Percentiles rank a stretch among this genome's conserved stretches.
These are phyloP conservation scores for Phalaenopsis hybrid DNA, from an alignment of 116 monocot genomes.

Conservation along the genomic window DNA sequence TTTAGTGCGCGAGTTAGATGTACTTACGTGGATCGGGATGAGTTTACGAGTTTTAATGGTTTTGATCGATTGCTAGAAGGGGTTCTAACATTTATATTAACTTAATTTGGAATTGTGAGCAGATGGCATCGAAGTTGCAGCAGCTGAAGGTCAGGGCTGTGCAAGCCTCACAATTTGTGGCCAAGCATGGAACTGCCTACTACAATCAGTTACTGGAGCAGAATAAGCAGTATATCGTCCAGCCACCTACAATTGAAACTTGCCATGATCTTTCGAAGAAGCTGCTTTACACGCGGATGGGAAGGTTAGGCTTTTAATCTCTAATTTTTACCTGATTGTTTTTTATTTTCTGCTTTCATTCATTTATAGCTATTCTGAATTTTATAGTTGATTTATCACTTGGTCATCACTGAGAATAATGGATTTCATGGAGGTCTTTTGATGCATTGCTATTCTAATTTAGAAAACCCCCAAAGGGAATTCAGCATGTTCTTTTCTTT, in stretches of 20 bases:
- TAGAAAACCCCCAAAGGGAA: too few relatives aligned
- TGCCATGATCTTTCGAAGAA: slow-evolving; percentile 57
- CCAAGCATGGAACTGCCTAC: slow-evolving; percentile 41
- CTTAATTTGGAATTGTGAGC: neutral
- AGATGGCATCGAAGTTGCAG: slow-evolving; percentile 50
- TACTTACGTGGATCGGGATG: neutral
- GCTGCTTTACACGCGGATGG: slow-evolving; percentile 64
- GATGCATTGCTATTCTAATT: neutral
- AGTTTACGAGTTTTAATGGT: neutral
- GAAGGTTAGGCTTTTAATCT: slow-evolving; percentile 22
- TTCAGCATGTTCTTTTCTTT: too few relatives aligned
- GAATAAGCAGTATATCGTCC: slow-evolving; percentile 48
- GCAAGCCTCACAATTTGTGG: slow-evolving; percentile 42
- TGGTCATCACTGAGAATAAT: neutral
- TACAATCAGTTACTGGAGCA: slow-evolving; percentile 58
- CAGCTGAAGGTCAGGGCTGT: slow-evolving; percentile 36
- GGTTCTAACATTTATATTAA: neutral
- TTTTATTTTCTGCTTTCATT: neutral
- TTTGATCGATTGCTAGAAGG: neutral
- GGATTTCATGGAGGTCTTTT: neutral
- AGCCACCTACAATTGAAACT: slow-evolving; percentile 52
- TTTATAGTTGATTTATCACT: neutral
- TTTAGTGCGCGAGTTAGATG: neutral
- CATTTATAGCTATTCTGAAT: neutral
- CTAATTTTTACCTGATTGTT: neutral